Conservation (phyloP, 768 basidiomycete genomes). For the Trametes villosa region DNA sequence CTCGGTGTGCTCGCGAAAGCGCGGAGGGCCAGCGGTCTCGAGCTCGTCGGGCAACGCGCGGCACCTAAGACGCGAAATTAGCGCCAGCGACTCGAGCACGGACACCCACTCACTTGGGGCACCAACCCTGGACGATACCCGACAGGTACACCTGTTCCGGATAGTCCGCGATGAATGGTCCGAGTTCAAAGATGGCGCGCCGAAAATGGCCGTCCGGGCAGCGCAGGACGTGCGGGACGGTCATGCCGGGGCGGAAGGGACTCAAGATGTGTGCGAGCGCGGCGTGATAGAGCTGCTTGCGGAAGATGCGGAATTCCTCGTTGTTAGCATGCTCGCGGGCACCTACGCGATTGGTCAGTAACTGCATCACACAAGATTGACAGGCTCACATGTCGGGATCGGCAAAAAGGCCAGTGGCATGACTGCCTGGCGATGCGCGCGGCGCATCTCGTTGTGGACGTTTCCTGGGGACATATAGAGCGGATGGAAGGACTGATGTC, state of each 20-base stretch:
- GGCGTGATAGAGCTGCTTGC: conserved; percentile 26
- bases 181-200: conserved; percentile 35
- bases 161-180: conserved; percentile 44
- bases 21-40: background rate
- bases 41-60: background rate
- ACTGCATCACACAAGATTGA: background rate
- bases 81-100: background rate
- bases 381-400: conserved; percentile 31
- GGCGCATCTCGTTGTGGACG: conserved; percentile 19
- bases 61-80: background rate
- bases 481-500: conserved; percentile 30
- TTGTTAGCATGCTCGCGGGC: background rate
- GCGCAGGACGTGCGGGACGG: conserved; percentile 25
- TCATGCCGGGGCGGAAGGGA: conserved; percentile 17
- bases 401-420: conserved; percentile 28
- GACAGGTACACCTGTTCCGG: conserved; percentile 41
- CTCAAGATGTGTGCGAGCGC: conserved; percentile 14
- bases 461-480: conserved; percentile 31
- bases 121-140: conserved; percentile 36
- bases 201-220: conserved; percentile 43
- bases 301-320: conserved; percentile 14
- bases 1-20: conserved; percentile 23
- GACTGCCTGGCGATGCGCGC: conserved; percentile 23
- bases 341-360: background rate
- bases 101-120: conserved; percentile 27